These are phyloP conservation scores for Hymenoscyphus fructigenus DNA, from an alignment of 2,329 filamentous ascomycete species.

Conservation along the genomic window DNA sequence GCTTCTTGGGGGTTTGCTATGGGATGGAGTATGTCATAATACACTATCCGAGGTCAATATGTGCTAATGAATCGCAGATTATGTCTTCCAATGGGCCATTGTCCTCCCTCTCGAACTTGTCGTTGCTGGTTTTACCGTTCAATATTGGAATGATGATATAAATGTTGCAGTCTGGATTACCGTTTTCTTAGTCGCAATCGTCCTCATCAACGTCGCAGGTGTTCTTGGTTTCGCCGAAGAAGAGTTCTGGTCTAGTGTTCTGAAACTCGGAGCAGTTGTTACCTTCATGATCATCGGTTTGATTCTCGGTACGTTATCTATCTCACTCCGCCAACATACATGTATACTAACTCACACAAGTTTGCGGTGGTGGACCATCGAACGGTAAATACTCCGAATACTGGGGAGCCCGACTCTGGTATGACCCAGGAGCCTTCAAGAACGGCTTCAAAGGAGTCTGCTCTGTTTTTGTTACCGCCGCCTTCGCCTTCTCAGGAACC, in stretches of 20 bases:
- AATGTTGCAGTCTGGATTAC: constrained; percentile 72
- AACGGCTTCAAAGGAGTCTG: constrained; percentile 79
- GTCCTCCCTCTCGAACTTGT: constrained; percentile 83
- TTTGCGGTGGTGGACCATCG: constrained; percentile 67
- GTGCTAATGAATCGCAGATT: constrained; percentile 48
- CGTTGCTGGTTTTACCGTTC: constrained; percentile 76
- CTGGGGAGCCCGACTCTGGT: constrained; percentile 68
- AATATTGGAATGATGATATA: constrained; percentile 66
- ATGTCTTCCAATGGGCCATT: constrained; percentile 82
- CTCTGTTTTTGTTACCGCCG: constrained; percentile 72
- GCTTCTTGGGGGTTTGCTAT: constrained; percentile 93
- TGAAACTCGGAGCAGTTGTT: constrained; percentile 82
- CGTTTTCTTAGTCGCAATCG: constrained; percentile 73
- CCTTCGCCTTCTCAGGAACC: constrained; percentile 73
- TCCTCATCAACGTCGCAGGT: constrained; percentile 81
- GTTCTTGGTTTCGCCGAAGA: constrained; percentile 86
- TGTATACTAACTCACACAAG: constrained; percentile 41
- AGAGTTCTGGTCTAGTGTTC: constrained; percentile 79
- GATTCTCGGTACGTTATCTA: constrained; percentile 15
- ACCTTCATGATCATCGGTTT: constrained; percentile 70
- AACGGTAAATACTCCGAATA: constrained; percentile 67
- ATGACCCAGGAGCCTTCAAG: constrained; percentile 74
- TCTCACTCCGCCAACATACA: neutral
- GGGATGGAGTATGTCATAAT: constrained; percentile 63
- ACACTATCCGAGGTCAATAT: neutral